Conservation (phyloP, 2,329 filamentous ascomycete species). For the Phoma sp. region DNA sequence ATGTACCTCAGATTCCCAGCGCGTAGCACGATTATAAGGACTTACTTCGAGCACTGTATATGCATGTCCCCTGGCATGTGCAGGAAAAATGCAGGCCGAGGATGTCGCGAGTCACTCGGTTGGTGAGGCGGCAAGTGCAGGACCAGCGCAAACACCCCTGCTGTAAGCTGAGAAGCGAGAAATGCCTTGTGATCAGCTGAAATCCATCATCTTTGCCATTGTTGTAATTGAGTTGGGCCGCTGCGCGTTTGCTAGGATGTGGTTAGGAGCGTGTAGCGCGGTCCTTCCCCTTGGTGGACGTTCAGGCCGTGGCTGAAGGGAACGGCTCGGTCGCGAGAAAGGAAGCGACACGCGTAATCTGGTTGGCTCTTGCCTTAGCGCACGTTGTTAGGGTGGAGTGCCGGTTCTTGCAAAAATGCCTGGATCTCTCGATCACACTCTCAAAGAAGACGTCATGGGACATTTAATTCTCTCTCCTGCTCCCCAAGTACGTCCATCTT, state of each 20-base stretch:
- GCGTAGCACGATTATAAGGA: constrained; percentile 6
- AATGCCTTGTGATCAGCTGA: constrained; percentile 15
- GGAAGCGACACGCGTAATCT: constrained; percentile 11
- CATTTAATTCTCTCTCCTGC: background rate
- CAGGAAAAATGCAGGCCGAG: constrained; percentile 8
- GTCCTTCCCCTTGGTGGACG: constrained; percentile 5
- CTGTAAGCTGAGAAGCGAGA: constrained; percentile 16
- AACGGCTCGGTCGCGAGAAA: constrained; percentile 17
- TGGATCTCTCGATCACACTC: constrained; percentile 25
- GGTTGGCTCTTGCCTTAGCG: constrained; percentile 24
- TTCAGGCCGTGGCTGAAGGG: constrained; percentile 10
- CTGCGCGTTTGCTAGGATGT: background rate
- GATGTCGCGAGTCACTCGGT: constrained; percentile 13
- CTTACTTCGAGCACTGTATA: background rate
- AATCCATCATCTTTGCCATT: constrained; percentile 3
- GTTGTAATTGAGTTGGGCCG: background rate
- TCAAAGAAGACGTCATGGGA: constrained; percentile 12
- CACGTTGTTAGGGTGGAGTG: constrained; percentile 10
- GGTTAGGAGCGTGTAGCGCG: constrained; percentile 1
- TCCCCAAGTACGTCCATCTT: background rate
- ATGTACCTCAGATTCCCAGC: constrained; percentile 13
- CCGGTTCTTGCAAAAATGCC: constrained; percentile 20
- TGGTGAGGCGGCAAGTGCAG: constrained; percentile 14
- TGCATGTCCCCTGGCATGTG: constrained; percentile 14
- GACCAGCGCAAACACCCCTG: constrained; percentile 8